Base-by-base conservation (phyloP, 106 monocot species). In the Ottelia alismoides region DNA sequence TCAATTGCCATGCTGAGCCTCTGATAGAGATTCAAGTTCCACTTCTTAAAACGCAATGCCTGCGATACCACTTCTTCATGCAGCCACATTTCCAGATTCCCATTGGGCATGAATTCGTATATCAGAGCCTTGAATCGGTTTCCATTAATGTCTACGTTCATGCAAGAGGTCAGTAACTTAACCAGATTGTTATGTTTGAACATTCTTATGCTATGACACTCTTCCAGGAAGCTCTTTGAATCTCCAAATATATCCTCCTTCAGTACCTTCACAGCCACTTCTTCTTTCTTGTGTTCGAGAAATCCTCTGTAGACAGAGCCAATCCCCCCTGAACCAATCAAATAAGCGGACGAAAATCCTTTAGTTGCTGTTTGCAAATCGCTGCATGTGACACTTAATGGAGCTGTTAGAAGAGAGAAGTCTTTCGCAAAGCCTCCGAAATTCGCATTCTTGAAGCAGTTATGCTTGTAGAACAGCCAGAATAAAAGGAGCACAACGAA, bases 31-130 rank as follows among this genome's bases (percentile, higher is more conserved):
- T n/a, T n/a, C n/a, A n/a, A n/a, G n/a, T n/a, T n/a, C n/a, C n/a
- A n/a, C n/a, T n/a, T n/a, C n/a, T n/a, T n/a, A n/a, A n/a, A n/a
- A n/a, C n/a, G n/a, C n/a, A n/a, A n/a, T n/a, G n/a, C n/a, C n/a
- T n/a, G n/a, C n/a, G n/a, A n/a, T n/a, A n/a, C n/a, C n/a, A n/a
- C n/a, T n/a, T n/a, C n/a, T n/a, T n/a, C n/a, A n/a, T n/a, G n/a
- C n/a, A n/a, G n/a, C n/a, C n/a, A n/a, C n/a, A n/a, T n/a, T n/a
- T n/a, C n/a, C n/a, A n/a, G n/a, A n/a, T n/a, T n/a, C n/a, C n/a
- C 53, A 18, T 53, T 53, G 16, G 25, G 3, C 27, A 53, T 28
- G 53, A 53, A 53, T 18, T 53, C 53, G n/a, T 26, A 53, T 1
- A 53, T 28, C 25, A 53, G 27, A 26, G 25, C 53, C 25, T 53